Conservation (phyloP, 1,139 yeast genomes). For the Protomyces pachydermus region DNA sequence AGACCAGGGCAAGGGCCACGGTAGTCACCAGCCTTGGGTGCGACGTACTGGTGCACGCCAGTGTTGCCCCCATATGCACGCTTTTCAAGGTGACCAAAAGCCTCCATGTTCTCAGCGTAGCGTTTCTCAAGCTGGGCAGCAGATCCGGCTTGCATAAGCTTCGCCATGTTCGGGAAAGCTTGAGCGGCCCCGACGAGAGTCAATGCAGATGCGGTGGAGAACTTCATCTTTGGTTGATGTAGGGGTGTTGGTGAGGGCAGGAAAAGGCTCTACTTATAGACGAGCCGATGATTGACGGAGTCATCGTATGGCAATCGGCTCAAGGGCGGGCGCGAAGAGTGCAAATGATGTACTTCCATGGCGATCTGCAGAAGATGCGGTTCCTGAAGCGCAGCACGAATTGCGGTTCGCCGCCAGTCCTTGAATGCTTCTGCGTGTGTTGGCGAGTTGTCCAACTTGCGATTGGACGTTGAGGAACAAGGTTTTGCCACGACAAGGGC, state of each 20-base stretch:
- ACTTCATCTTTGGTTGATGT: background rate
- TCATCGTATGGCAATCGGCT: too few relatives aligned
- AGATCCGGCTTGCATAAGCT: conserved; percentile 2
- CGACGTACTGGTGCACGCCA: conserved; percentile 8
- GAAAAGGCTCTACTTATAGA: background rate
- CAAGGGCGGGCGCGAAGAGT: too few relatives aligned
- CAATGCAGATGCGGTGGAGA: background rate
- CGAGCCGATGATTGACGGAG: background rate
- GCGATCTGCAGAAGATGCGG: too few relatives aligned
- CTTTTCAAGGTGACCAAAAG: conserved; percentile 9
- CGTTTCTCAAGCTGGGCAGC: conserved; percentile 1
- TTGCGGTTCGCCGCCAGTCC: too few relatives aligned
- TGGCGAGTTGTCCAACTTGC: too few relatives aligned
- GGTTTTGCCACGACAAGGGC: too few relatives aligned
- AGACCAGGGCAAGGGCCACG: conserved; percentile 26
- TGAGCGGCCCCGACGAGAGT: conserved; percentile 15
- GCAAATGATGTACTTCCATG: too few relatives aligned
- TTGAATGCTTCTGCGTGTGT: too few relatives aligned
- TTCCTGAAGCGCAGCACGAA: too few relatives aligned
- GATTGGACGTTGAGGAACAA: too few relatives aligned
- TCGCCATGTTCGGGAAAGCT: conserved; percentile 25
- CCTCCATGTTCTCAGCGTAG: conserved; percentile 1
- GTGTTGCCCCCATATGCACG: conserved; percentile 14
- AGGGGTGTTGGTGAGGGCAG: too few relatives aligned
- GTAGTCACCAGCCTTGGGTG: conserved; percentile 12